Evolutionary conservation across 495 filamentous ascomycete genomes (phyloP), one percentile per base, ranked within the genome.

Genomic region (Aspergillus ostianus): DNA sequence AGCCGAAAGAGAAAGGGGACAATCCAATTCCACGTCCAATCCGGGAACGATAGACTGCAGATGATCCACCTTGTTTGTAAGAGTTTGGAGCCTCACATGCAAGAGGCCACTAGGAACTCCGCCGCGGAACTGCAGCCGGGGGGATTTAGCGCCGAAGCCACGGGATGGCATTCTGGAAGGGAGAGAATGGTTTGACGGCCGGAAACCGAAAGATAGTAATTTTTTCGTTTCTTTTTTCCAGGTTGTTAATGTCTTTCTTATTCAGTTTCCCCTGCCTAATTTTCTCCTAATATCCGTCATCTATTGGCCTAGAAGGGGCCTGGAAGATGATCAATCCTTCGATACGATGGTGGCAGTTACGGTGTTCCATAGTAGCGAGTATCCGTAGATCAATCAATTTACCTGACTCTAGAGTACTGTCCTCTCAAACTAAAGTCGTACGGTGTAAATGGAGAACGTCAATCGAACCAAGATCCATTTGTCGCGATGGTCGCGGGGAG

Each of bases 401-500:
- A 15, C 12, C 36, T 15, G 30, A 32, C 7, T n/a, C n/a, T n/a
- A 7, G 7, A 8, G 7, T 32, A 12, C 30, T 6, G 4, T 32
- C 7, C 29, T 32, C 29, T 10, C 29, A 8, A 32, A 32, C 29
- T 6, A 32, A 26, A 26, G 23, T 26, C 23, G 23, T n/a, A n/a
- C n/a, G n/a, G n/a, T n/a, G n/a, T 26, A 32, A 32, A 32, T 32
- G 29, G 29, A 32, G 29, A 32, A 41, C 4, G 36, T 41, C 36
- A 41, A 41, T 15, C 36, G 12, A 12, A 41, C 12, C 1, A 15
- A 41, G 36, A 41, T 41, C 36, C 36, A 41, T 41, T 13, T 13
- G 36, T 41, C 36, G 36, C 13, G 17, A 44, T 36, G 55, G 63
- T 62, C 59, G 63, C 55, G 63, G 51, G 60, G 55, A 53, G 29